Evolutionary conservation across 768 basidiomycete species (phyloP).

Genomic region (Suillus lakei): DNA sequence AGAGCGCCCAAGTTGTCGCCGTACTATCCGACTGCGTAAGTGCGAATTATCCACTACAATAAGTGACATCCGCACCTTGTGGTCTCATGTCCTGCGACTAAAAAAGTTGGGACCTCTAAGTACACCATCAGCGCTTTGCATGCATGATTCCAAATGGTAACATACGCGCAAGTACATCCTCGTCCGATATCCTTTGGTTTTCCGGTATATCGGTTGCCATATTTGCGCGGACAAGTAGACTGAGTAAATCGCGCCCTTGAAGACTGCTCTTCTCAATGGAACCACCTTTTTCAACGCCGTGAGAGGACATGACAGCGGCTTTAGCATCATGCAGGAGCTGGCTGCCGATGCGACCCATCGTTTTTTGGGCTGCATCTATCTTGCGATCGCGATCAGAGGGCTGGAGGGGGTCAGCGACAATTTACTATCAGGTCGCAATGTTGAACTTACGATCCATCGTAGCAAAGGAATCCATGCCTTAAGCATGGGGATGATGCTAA

Average conservation of each 20-base stretch:
- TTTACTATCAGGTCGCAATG: neutral
- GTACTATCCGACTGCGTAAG: constrained; percentile 26
- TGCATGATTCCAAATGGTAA: neutral
- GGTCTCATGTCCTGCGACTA: constrained; percentile 65
- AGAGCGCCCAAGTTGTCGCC: constrained; percentile 62
- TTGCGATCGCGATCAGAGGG: constrained; percentile 22
- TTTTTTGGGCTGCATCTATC: constrained; percentile 36
- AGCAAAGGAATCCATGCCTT: constrained; percentile 42
- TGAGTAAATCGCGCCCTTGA: constrained; percentile 58
- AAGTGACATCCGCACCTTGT: constrained; percentile 42
- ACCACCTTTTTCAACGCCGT: constrained; percentile 26
- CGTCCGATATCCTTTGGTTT: constrained; percentile 59
- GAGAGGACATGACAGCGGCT: constrained; percentile 29
- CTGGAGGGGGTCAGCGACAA: constrained; percentile 18
- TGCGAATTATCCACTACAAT: neutral
- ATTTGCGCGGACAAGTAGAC: constrained; percentile 66
- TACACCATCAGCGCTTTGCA: neutral
- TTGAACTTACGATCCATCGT: constrained; percentile 41
- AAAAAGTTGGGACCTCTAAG: constrained; percentile 64
- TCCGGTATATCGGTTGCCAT: constrained; percentile 62
- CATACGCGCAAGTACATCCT: constrained; percentile 63
- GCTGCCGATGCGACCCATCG: constrained; percentile 54
- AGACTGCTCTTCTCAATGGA: constrained; percentile 39
- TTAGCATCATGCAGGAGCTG: constrained; percentile 58
- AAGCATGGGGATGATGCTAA: constrained; percentile 35